These are phyloP conservation scores for Trametes elegans DNA, from an alignment of 768 basidiomycete genomes.

Conservation along the genomic window DNA sequence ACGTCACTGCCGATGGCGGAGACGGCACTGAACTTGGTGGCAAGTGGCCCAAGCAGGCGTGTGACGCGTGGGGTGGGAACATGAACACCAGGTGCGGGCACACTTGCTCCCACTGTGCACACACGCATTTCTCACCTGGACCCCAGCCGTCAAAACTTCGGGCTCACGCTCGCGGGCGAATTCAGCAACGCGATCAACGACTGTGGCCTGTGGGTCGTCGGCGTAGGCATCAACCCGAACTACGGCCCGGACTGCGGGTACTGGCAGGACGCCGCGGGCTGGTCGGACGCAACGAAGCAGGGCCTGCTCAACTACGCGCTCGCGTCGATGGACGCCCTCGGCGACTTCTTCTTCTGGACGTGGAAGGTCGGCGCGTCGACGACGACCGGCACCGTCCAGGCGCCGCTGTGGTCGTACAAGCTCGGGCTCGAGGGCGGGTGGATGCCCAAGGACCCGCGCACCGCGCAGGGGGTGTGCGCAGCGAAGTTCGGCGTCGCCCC, in stretches of 20 bases:
- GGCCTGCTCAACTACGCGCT: constrained; percentile 48
- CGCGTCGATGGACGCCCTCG: constrained; percentile 62
- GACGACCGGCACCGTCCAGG: constrained; percentile 41
- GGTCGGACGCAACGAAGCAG: constrained; percentile 46
- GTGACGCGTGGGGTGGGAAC: constrained; percentile 42
- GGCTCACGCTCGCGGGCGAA: constrained; percentile 70
- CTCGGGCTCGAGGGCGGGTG: constrained; percentile 69
- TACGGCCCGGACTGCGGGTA: constrained; percentile 34
- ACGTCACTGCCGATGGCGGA: constrained; percentile 33
- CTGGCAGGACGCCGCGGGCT: constrained; percentile 47
- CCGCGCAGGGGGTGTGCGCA: constrained; percentile 63
- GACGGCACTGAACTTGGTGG: constrained; percentile 24
- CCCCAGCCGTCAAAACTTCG: constrained; percentile 49
- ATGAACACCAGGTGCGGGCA: constrained; percentile 40
- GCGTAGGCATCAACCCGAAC: constrained; percentile 38
- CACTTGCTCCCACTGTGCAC: background rate
- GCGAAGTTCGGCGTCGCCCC: constrained; percentile 45
- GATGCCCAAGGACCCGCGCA: constrained; percentile 70
- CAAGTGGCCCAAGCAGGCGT: constrained; percentile 35
- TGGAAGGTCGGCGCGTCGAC: constrained; percentile 69
- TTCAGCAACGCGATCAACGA: constrained; percentile 65
- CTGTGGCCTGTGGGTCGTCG: constrained; percentile 51
- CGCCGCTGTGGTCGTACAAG: constrained; percentile 67
- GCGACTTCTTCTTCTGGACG: constrained; percentile 74
- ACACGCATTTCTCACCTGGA: constrained; percentile 32